Base-by-base conservation (phyloP, 768 basidiomycete genomes). In the Mycena alexandri region DNA sequence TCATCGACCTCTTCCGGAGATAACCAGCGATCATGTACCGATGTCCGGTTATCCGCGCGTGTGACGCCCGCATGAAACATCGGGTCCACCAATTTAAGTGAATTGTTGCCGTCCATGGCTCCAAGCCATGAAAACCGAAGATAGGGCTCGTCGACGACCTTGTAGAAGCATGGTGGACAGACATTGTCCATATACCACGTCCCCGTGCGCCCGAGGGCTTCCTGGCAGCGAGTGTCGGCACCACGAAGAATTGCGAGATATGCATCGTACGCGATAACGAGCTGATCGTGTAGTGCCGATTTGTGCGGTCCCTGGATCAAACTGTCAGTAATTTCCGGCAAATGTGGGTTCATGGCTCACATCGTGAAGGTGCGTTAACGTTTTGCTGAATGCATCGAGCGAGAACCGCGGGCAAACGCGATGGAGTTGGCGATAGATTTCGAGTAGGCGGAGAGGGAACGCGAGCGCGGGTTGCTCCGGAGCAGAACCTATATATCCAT, bases 391-490 rank as follows among this genome's bases (percentile, higher is more conserved):
- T 6, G 72, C 75, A 34, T 74, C 69, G 19, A 77, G 61, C 3
- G 29, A 29, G 29, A 29, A 29, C 29, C 29, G 29, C 29, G 29
- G 29, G 29, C 29, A 29, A 29, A 67, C 68, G 0, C 70, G 67
- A 48, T 75, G 74, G 14, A 71, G 36, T 57, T 77, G 77, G 7
- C 71, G 71, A 51, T 73, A 77, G 2, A 70, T 55, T 16, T 74
- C 71, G 10, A 78, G 68, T 3, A 68, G 53, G 7, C 51, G 56
- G 38, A 76, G 24, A 9, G 63, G 44, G 44, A 64, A 64, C 16
- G 54, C 63, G 1, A 52, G 29, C 6, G 3, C 29, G 6, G 29
- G 29, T 29, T 29, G 29, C 6, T 29, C 29, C 6, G 29, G 29
- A 29, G 29, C 29, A 29, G 29, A 29, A 29, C 29, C 29, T 29